Conservation (phyloP, 192 early-diverging fungal genomes). For the Backusella tuberculispora region DNA sequence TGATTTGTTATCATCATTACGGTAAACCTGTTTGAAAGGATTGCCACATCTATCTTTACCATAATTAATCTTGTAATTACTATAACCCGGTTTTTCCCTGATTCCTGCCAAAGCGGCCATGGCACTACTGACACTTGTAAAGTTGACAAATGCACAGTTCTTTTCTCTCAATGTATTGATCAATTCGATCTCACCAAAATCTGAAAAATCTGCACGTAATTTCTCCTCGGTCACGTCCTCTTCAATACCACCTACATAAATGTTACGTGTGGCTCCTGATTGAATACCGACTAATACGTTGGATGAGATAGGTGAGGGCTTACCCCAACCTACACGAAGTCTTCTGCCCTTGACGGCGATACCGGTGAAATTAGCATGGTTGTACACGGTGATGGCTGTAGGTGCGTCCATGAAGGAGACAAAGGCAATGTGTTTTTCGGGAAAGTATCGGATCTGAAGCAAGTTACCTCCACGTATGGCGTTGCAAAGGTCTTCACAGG, state of each 20-base stretch:
- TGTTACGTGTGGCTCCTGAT: constrained; percentile 71
- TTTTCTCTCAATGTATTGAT: constrained; percentile 83
- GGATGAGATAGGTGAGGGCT: constrained; percentile 55
- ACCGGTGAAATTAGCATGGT: constrained; percentile 59
- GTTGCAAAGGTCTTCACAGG: constrained; percentile 82
- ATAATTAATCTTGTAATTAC: constrained; percentile 62
- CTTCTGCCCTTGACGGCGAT: constrained; percentile 69
- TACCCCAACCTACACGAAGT: constrained; percentile 83
- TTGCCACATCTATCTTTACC: constrained; percentile 90
- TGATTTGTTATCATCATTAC: background rate
- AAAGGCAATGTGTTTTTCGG: constrained; percentile 82
- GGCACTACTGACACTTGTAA: constrained; percentile 73
- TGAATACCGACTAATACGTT: constrained; percentile 59
- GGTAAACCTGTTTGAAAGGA: constrained; percentile 47
- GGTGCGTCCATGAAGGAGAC: constrained; percentile 81
- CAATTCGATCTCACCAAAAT: constrained; percentile 85
- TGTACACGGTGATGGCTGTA: constrained; percentile 66
- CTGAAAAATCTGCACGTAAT: constrained; percentile 71
- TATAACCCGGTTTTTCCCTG: constrained; percentile 59
- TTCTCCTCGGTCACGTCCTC: constrained; percentile 65
- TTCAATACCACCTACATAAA: constrained; percentile 74
- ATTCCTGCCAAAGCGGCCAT: constrained; percentile 74
- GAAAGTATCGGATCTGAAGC: constrained; percentile 72
- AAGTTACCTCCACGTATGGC: constrained; percentile 83
- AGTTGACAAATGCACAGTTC: constrained; percentile 86